Conservation (phyloP, 2,329 filamentous ascomycete species). For the Pseudopithomyces maydicus region DNA sequence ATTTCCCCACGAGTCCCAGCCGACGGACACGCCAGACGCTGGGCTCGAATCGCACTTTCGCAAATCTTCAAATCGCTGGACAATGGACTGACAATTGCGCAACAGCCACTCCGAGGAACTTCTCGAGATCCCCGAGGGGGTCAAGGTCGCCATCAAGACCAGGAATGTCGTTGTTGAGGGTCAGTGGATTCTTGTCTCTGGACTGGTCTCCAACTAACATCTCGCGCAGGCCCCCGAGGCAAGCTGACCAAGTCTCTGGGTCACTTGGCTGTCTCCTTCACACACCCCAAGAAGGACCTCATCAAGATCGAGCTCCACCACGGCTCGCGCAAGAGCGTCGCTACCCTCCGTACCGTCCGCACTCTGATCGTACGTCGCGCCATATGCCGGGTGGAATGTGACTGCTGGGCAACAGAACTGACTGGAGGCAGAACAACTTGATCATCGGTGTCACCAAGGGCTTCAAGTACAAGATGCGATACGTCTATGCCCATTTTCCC, state of each 20-base stretch:
- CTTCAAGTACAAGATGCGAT: conserved; percentile 99
- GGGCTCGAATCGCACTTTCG: conserved; percentile 15
- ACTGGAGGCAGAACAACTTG: conserved; percentile 74
- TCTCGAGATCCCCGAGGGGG: conserved; percentile 93
- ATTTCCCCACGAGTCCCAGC: conserved; percentile 16
- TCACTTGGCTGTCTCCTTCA: conserved; percentile 96
- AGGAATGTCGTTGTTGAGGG: conserved; percentile 96
- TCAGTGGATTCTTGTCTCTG: conserved; percentile 60
- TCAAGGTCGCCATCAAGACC: conserved; percentile 98
- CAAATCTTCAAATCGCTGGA: conserved; percentile 18
- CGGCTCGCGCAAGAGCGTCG: conserved; percentile 95
- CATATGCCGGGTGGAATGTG: not conserved
- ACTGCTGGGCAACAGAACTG: conserved; percentile 19
- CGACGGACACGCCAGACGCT: conserved; percentile 17
- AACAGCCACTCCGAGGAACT: conserved; percentile 84
- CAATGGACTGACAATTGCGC: conserved; percentile 37
- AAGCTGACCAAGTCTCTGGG: conserved; percentile 97
- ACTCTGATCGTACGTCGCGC: conserved; percentile 71
- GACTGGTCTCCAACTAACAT: conserved; percentile 17
- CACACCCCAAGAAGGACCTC: conserved; percentile 78
- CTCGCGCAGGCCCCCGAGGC: conserved; percentile 55
- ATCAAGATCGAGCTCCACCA: conserved; percentile 99
- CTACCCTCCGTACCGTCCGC: conserved; percentile 96
- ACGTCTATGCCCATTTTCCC: conserved; percentile 99
- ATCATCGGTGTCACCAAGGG: conserved; percentile 98